A percentile compares a stretch with the other conserved stretches of the same genome.
Evolutionary conservation across 768 basidiomycete species (phyloP).

Genomic region (Mycena pura): DNA sequence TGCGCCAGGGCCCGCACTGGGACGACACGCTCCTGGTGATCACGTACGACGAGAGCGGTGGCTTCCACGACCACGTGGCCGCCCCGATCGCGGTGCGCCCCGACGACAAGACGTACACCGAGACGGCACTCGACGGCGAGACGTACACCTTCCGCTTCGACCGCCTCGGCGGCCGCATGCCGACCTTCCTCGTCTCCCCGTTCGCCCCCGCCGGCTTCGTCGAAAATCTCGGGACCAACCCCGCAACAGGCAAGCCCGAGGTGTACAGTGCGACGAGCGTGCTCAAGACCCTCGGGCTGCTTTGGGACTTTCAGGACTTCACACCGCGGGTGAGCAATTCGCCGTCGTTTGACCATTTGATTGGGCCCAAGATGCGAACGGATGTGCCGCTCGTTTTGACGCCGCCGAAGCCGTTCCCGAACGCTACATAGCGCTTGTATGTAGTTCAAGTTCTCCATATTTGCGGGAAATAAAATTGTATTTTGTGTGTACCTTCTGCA

Average conservation of each 20-base stretch:
- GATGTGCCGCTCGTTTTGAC: conserved; percentile 18
- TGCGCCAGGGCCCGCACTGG: conserved; percentile 38
- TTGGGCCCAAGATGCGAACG: conserved; percentile 20
- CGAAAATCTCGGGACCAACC: conserved; percentile 36
- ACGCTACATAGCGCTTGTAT: conserved; percentile 42
- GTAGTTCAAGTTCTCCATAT: no score
- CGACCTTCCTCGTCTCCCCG: conserved; percentile 34
- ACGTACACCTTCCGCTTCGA: conserved; percentile 34
- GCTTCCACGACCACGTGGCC: conserved; percentile 42
- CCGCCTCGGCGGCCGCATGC: conserved; percentile 38
- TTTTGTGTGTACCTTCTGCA: no score
- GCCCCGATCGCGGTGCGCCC: conserved; percentile 34
- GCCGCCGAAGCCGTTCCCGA: conserved; percentile 26
- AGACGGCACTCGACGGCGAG: conserved; percentile 30
- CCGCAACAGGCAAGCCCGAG: conserved; percentile 22
- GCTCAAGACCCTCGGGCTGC: conserved; percentile 29
- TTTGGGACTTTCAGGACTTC: conserved; percentile 28
- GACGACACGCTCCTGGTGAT: conserved; percentile 37
- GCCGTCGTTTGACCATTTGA: conserved; percentile 29
- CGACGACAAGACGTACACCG: conserved; percentile 37
- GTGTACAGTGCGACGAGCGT: conserved; percentile 27
- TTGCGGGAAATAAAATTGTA: no score
- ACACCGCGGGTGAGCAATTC: conserved; percentile 26
- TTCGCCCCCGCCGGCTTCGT: conserved; percentile 29
- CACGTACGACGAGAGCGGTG: conserved; percentile 41